These are phyloP conservation scores for Trichoderma asperelloides DNA, from an alignment of 495 filamentous ascomycete genomes.

Conservation along the genomic window DNA sequence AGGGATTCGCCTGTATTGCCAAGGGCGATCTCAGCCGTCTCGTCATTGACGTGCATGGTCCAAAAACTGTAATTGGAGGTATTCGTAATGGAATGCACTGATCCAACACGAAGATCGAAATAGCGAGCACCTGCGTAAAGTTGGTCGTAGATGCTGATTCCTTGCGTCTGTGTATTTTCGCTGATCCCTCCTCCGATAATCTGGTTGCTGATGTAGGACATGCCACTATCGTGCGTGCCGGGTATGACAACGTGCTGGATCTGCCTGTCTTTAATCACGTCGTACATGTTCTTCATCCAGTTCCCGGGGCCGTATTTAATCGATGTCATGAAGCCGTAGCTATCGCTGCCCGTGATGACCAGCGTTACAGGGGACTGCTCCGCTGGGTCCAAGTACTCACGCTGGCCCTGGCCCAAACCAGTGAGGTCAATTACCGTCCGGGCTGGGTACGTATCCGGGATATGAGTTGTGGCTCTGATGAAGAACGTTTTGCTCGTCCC, in stretches of 20 bases:
- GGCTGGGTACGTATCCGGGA: conserved; percentile 11
- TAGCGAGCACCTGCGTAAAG: conserved; percentile 20
- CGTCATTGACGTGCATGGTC: conserved; percentile 17
- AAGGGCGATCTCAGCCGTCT: conserved; percentile 12
- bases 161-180: conserved; percentile 23
- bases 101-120: conserved; percentile 23
- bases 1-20: conserved; percentile 23
- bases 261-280: conserved; percentile 20
- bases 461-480: conserved; percentile 13
- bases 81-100: conserved; percentile 13
- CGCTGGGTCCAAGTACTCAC: conserved; percentile 20
- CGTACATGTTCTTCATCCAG: conserved; percentile 26
- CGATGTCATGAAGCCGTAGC: conserved; percentile 20
- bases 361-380: conserved; percentile 18
- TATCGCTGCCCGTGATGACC: conserved; percentile 21
- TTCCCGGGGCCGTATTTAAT: conserved; percentile 19
- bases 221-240: conserved; percentile 24
- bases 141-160: conserved; percentile 22
- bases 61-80: conserved; percentile 14
- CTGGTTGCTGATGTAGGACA: conserved; percentile 19
- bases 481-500: conserved; percentile 17
- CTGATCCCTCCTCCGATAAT: conserved; percentile 15
- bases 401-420: conserved; percentile 21
- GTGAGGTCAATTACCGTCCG: conserved; percentile 16
- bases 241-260: conserved; percentile 24